Percentiles rank a stretch among this genome's conserved stretches.
Evolutionary conservation across 768 basidiomycete genomes (phyloP).

Genomic region (Leccinellum rugosiceps): DNA sequence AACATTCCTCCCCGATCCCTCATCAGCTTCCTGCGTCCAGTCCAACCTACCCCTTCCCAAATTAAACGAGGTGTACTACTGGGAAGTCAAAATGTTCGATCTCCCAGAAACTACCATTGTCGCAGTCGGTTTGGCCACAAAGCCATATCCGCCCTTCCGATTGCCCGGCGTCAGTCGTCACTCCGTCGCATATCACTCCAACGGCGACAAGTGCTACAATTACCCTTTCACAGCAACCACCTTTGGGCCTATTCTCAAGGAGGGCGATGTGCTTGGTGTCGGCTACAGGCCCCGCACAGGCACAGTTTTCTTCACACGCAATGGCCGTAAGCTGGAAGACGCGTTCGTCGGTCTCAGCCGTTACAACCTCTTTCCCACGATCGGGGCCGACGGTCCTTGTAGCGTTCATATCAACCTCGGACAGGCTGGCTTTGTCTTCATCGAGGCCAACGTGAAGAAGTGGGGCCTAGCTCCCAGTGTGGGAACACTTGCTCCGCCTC

Average conservation of each 20-base stretch:
- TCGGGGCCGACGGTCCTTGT: conserved; percentile 95
- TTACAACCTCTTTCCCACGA: conserved; percentile 95
- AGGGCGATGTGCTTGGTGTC: conserved; percentile 94
- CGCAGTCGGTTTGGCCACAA: conserved; percentile 93
- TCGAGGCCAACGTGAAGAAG: conserved; percentile 99
- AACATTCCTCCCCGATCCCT: conserved; percentile 95
- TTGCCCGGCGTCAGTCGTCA: conserved; percentile 82
- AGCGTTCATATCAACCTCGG: conserved; percentile 97
- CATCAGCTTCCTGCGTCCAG: conserved; percentile 91
- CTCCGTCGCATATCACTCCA: conserved; percentile 94
- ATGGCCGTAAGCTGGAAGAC: conserved; percentile 95
- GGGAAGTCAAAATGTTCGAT: conserved; percentile 99
- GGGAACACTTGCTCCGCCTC: conserved; percentile 95
- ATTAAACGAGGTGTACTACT: conserved; percentile 98
- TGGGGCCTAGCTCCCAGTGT: conserved; percentile 98
- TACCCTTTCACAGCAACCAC: conserved; percentile 88
- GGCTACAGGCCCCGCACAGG: conserved; percentile 96
- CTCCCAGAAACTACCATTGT: conserved; percentile 83
- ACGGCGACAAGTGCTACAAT: conserved; percentile 96
- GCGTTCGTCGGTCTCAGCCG: conserved; percentile 87
- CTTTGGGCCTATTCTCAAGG: conserved; percentile 81
- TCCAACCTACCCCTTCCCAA: conserved; percentile 96
- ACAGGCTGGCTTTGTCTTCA: conserved; percentile 97
- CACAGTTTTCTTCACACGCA: conserved; percentile 98
- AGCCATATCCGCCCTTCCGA: conserved; percentile 94